Evolutionary conservation across 176 grass and related monocot species (phyloP), one percentile per base, ranked within the genome.

Genomic region (Miscanthus lutarioriparius): DNA sequence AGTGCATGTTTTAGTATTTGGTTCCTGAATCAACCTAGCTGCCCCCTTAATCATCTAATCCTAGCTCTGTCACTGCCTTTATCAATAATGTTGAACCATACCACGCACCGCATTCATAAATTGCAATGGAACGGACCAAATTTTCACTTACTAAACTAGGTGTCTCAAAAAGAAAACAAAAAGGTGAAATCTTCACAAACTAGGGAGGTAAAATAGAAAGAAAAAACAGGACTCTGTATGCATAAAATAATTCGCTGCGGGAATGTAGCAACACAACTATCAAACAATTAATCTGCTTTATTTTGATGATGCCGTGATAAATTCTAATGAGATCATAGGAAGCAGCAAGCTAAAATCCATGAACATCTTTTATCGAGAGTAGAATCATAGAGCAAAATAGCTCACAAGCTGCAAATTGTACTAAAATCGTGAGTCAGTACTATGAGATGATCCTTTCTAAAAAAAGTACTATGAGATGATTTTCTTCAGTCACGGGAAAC

Each of bases 331-430:
- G 38, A 76, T 85, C 11, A 6, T 35, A 70, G 19, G n/a, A 78
- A 76, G 6, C 13, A 58, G 17, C 43, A 30, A 70, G 38, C 14
- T 49, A 36, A n/a, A 36, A 20, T 38, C 10, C 36, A 70, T 61
- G 13, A 7, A 71, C 70, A 38, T 49, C 48, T 66, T 28, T 48
- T 70, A 87, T 54, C 25, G 14, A 58, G 2, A 26, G 2, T 48
- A 71, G 15, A 23, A 36, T 23, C 23, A 51, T 32, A 61, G 5
- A 84, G 53, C 48, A 80, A 75, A 77, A 37, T 14, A 56, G 36
- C 51, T 12, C 72, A 63, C 32, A 82, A 73, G 48, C 67, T 67
- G 27, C 51, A 61, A 48, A 91, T 13, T 44, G 20, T 43, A 78
- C 17, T 77, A 44, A 80, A 26, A 80, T 16, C 14, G 8, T 9